Evolutionary conservation across 1,284 basidiomycete species (phyloP), one percentile per base, ranked within the genome.

Genomic region (Mycena citricolor): DNA sequence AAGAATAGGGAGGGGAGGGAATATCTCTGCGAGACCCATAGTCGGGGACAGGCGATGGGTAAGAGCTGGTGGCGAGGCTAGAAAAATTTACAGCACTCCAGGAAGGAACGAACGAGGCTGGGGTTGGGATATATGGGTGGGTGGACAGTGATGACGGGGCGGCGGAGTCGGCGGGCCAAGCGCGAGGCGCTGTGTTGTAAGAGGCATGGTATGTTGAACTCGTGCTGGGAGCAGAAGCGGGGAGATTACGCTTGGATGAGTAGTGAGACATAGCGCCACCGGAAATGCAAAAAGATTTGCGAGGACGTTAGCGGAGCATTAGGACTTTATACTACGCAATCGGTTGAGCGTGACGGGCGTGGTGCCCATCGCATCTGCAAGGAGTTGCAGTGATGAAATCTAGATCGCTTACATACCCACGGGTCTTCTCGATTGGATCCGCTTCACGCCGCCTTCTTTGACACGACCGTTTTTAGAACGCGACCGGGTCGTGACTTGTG

Each of bases 41-140:
- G n/a, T n/a, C n/a, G n/a, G n/a, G n/a, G n/a, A n/a, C n/a, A n/a
- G 42, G 20, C 17, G 22, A 28, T 20, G 40, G 32, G 37, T 48
- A 48, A 28, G 23, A 22, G 41, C 32, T 14, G 42, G 41, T 21
- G n/a, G 42, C 42, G 39, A 38, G 33, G 38, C 42, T 41, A 49
- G 47, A 17, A 45, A 49, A 37, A 37, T 49, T 44, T 49, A 44
- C 37, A 41, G 41, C 20, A 44, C 41, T 40, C 47, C 48, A 49
- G 7, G 39, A 36, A n/a, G 10, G 34, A 32, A 46, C 35, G 22
- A 33, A 45, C 13, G 48, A 50, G 19, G 48, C 48, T 31, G 48
- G 48, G 13, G 48, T 50, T 16, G 48, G 48, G 41, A 50, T 50
- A 44, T 50, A 50, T n/a, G n/a, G n/a, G n/a, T n/a, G n/a, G n/a